Base-by-base conservation (phyloP, 768 basidiomycete species). In the Leccinum longicurvipes region DNA sequence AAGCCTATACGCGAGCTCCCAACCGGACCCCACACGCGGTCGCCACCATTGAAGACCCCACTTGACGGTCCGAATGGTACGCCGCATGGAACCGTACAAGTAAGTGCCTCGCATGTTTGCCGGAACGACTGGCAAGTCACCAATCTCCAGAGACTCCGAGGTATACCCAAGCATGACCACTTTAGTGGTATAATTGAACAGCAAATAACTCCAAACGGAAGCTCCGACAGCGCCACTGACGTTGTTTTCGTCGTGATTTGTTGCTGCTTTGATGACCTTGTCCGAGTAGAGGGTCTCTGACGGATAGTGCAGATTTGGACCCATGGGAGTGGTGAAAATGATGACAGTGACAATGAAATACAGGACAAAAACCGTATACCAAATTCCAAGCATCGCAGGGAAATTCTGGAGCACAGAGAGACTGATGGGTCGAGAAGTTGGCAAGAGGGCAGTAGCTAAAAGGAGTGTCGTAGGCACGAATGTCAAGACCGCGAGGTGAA, bases 151-250 rank as follows among this genome's bases (percentile, higher is more conserved):
- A 55, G 82, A 86, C 54, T 81, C 78, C 2, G 87, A 77, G 2
- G 76, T 77, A 71, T 91, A 84, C 3, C 92, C 93, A 41, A 93
- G 83, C 82, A 85, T 84, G 53, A 95, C 83, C 14, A 97, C 90
- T 57, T 87, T 85, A 1, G 92, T 94, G 34, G 89, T 91, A 68
- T 93, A 94, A 15, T 84, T 84, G 71, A 97, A 97, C n/a, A 93
- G 72, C 6, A 97, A 71, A 50, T 76, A 59, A 39, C 50, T 52
- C 61, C 66, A 72, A 21, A 79, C 71, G 3, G 76, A 73, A 23
- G 83, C 77, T 54, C 78, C 86, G 79, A 64, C 55, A 32, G 55
- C 29, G 42, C 87, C 88, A 48, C 82, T 85, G 17, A 95, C 90
- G 63, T 95, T 96, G 57, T 86, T 80, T 36, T 79, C 71, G n/a